These are phyloP conservation scores for Evansstolkia leycettana DNA, from an alignment of 495 filamentous ascomycete genomes.

Conservation along the genomic window DNA sequence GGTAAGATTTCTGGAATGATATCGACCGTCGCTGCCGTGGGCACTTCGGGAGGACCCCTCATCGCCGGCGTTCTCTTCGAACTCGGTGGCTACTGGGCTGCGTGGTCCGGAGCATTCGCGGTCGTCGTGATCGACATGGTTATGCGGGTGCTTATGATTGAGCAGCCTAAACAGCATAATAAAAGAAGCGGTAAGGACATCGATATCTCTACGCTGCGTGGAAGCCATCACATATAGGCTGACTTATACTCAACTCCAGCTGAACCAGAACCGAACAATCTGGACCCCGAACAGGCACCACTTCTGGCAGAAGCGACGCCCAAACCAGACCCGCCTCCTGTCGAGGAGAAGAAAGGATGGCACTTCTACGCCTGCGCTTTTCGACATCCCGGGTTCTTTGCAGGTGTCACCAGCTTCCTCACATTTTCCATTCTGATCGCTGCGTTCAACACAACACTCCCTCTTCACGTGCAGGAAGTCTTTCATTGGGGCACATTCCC, in stretches of 20 bases:
- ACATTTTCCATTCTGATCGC: conserved; percentile 11
- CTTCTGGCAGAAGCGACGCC: neutral
- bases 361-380: conserved; percentile 14
- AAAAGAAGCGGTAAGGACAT: neutral
- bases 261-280: neutral
- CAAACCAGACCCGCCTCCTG: neutral
- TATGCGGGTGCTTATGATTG: conserved; percentile 21
- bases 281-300: neutral
- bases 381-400: conserved; percentile 10
- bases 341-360: conserved; percentile 3
- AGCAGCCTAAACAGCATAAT: conserved; percentile 6
- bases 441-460: conserved; percentile 18
- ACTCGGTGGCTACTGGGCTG: conserved; percentile 17
- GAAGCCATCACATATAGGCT: too few species aligned
- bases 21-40: conserved; percentile 8
- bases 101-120: conserved; percentile 12
- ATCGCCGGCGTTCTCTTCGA: conserved; percentile 13
- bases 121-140: conserved; percentile 16
- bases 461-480: conserved; percentile 15
- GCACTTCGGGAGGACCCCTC: conserved; percentile 12
- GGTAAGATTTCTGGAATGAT: conserved; percentile 14
- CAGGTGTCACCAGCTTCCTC: conserved; percentile 11
- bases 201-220: too few species aligned
- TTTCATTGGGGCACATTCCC: conserved; percentile 20
- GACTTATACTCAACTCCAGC: neutral